Percentiles rank a stretch among this genome's conserved stretches.
Evolutionary conservation across 768 basidiomycete genomes (phyloP).

Genomic region (Tulasnella sp.): DNA sequence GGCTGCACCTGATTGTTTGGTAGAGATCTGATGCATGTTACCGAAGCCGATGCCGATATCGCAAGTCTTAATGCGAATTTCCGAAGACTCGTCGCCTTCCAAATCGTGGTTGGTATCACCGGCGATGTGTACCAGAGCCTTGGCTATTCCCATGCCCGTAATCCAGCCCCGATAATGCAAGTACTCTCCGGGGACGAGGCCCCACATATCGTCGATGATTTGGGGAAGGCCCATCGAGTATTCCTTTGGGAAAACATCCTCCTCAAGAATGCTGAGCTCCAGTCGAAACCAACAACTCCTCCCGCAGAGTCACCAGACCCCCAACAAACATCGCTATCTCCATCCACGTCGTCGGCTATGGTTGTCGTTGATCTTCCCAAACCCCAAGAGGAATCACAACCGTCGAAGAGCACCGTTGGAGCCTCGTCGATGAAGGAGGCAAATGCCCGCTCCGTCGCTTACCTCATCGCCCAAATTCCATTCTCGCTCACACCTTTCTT

Average conservation of each 20-base stretch:
- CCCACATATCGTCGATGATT: slow-evolving; percentile 54
- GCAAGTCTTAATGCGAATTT: slow-evolving; percentile 52
- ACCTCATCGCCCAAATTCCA: slow-evolving; percentile 7
- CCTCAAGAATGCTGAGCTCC: slow-evolving; percentile 41
- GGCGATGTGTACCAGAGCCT: slow-evolving; percentile 82
- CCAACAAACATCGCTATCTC: background rate
- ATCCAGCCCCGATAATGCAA: slow-evolving; percentile 65
- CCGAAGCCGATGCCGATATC: slow-evolving; percentile 39
- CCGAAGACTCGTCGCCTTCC: slow-evolving; percentile 62
- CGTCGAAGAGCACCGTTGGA: slow-evolving; percentile 25
- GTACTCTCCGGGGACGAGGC: slow-evolving; percentile 59
- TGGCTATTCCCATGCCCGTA: slow-evolving; percentile 72
- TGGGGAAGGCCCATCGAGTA: slow-evolving; percentile 74
- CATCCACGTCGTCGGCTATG: background rate
- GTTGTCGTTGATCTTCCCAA: slow-evolving; percentile 1
- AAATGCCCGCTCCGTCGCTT: slow-evolving; percentile 8
- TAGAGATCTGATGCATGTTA: slow-evolving; percentile 9
- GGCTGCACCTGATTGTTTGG: slow-evolving; percentile 4
- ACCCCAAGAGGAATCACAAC: slow-evolving; percentile 42
- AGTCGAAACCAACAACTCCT: background rate
- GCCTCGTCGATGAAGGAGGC: slow-evolving; percentile 8
- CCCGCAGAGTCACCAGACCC: background rate
- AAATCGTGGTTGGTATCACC: slow-evolving; percentile 72
- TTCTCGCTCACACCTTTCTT: slow-evolving; percentile 66
- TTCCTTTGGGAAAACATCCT: slow-evolving; percentile 83